A percentile compares a stretch with the other conserved stretches of the same genome.
Evolutionary conservation across 2,329 filamentous ascomycete species (phyloP).

Genomic region (Ilyonectria destructans): DNA sequence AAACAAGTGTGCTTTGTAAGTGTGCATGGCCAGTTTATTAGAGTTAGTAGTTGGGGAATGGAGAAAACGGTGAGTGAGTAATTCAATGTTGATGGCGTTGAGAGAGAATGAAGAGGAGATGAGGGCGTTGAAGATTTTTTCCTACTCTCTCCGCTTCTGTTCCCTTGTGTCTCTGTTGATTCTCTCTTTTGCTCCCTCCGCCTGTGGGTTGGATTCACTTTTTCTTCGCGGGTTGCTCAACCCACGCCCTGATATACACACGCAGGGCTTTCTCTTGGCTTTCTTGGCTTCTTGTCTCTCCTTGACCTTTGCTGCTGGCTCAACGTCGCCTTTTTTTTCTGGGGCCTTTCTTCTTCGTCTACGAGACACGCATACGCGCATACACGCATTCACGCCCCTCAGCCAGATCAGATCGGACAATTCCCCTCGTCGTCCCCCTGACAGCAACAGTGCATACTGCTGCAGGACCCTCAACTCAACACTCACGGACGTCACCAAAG

Average conservation of each 20-base stretch:
- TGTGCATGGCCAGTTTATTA: not conserved
- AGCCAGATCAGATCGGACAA: constrained; percentile 4
- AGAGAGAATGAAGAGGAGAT: constrained; percentile 1
- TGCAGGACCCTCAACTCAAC: not conserved
- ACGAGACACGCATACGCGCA: not conserved
- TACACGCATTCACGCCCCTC: not conserved
- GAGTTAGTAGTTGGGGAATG: not conserved
- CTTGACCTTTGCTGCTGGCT: not conserved
- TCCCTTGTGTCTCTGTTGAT: not conserved
- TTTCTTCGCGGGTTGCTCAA: not conserved
- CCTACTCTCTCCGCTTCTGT: not conserved
- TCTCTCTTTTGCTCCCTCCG: not conserved
- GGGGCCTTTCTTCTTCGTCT: not conserved
- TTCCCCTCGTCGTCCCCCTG: not conserved
- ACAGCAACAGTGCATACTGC: not conserved
- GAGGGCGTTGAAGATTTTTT: constrained; percentile 6
- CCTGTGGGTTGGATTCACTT: not conserved
- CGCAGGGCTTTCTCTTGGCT: not conserved
- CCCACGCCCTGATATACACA: not conserved
- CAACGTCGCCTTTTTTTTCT: not conserved
- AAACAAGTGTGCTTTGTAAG: not conserved
- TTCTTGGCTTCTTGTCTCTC: not conserved
- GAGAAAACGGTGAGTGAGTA: not conserved
- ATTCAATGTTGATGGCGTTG: not conserved
- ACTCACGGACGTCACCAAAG: constrained; percentile 2